Base-by-base conservation (phyloP, 805 yeast genomes). In the Barnettozyma pratensis region DNA sequence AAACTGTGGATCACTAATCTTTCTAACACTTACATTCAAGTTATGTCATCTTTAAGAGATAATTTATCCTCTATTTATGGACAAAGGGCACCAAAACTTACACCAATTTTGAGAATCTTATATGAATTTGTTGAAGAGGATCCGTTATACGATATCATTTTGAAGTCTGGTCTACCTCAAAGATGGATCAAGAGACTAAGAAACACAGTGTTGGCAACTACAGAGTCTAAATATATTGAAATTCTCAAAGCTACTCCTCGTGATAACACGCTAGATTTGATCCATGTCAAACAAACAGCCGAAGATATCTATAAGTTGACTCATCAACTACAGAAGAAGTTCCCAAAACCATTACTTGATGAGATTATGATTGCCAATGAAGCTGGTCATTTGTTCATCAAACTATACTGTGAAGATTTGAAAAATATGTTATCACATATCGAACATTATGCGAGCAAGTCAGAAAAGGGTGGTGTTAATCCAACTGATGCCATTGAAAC, bases 271-370 rank as follows among this genome's bases (percentile, higher is more conserved):
- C 61, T 85, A 7, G 77, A 72, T 37, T 66, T 83, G 3, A 58
- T 72, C 28, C 85, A 85, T 63, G 71, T 85, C 3, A 71, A 78
- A 41, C 75, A 79, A 39, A 70, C 83, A 5, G 79, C 83, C 0
- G 82, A 81, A 42, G 58, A 62, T 37, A 73, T 87, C 25, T 71
- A 81, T 7, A 64, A 65, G 3, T 73, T 73, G 32, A 76, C 83
- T 14, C 69, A 75, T 47, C 57, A 58, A 19, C 61, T 85, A 29
- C 87, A 83, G 53, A 83, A 79, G 51, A 65, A 80, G 51, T 87
- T 82, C 58, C 77, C 76, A 36, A 68, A 66, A 39, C 84, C 88
- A 0, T 64, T 87, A n/a, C 64, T 86, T 40, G 89, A 81, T 25
- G 70, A 70, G 49, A 62, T 86, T 4, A 64, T 73, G 41, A 75